These are phyloP conservation scores for Solanum sejunctum DNA, from an alignment of 257 asterid species.

Conservation along the genomic window DNA sequence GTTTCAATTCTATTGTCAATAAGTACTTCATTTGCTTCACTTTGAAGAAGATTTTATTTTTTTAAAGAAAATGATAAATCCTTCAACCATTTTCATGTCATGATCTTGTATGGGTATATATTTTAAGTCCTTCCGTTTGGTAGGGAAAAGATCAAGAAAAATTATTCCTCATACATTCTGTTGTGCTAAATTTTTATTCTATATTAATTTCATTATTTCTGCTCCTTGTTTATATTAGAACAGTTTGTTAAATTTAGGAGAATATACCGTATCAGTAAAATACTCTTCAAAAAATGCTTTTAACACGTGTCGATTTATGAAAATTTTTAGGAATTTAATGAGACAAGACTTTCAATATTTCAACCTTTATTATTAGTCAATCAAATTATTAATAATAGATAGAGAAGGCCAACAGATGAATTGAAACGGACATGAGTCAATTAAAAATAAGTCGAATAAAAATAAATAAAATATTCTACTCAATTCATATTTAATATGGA, in stretches of 20 bases:
- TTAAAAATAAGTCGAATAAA: too few species aligned
- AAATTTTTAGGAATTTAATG: rapidly evolving
- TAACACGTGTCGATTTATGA: not conserved
- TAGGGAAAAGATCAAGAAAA: not conserved
- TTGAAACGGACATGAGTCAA: too few species aligned
- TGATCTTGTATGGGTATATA: not conserved
- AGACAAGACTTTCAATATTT: not conserved
- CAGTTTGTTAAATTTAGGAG: not conserved
- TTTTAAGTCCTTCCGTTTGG: not conserved
- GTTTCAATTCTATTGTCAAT: too few species aligned
- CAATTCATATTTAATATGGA: too few species aligned
- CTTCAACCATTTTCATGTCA: not conserved
- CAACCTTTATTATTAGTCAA: not conserved
- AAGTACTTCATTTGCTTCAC: too few species aligned
- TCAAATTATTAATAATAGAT: not conserved
- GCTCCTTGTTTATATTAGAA: not conserved
- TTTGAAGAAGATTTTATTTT: too few species aligned
- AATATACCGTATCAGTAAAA: not conserved
- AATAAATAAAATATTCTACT: too few species aligned
- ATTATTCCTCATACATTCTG: not conserved
- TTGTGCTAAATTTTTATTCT: not conserved
- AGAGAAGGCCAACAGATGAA: too few species aligned
- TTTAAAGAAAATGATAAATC: not conserved
- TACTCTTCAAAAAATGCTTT: not conserved
- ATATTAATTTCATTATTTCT: not conserved